Percentiles rank a stretch among this genome's conserved stretches.
Evolutionary conservation across 2,329 filamentous ascomycete species (phyloP).

Genomic region (Sphaerostilbella broomeana): DNA sequence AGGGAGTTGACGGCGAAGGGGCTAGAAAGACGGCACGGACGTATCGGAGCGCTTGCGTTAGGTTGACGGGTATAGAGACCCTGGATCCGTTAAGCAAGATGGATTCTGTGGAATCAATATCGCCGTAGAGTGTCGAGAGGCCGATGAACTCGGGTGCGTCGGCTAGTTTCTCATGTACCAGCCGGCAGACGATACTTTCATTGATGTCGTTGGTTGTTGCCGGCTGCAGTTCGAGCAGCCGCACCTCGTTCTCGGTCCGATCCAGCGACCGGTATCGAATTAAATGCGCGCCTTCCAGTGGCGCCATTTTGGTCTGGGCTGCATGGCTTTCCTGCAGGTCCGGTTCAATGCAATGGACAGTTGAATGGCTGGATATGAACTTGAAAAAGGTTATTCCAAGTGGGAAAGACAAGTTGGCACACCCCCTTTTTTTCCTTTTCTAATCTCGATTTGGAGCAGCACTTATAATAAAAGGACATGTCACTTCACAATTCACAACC

Average conservation of each 20-base stretch:
- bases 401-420: constrained; percentile 8
- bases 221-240: constrained; percentile 28
- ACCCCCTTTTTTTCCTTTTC: constrained; percentile 5
- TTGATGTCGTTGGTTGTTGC: constrained; percentile 19
- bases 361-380: constrained; percentile 1
- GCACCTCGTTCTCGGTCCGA: constrained; percentile 23
- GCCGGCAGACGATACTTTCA: constrained; percentile 27
- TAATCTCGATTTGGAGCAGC: constrained; percentile 10
- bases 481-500: no score
- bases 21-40: constrained; percentile 29
- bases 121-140: constrained; percentile 26
- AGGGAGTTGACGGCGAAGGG: constrained; percentile 14
- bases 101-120: constrained; percentile 22
- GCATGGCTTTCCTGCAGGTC: not conserved
- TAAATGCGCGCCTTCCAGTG: constrained; percentile 7
- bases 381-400: constrained; percentile 3
- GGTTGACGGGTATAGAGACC: constrained; percentile 23
- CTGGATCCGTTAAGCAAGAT: constrained; percentile 24
- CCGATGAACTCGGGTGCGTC: constrained; percentile 23
- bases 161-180: constrained; percentile 24
- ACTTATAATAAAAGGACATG: constrained; percentile 11
- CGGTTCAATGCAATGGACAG: no score
- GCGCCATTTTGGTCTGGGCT: constrained; percentile 13
- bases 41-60: constrained; percentile 26
- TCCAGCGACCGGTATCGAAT: constrained; percentile 18